A percentile compares a stretch with the other conserved stretches of the same genome.
phyloP scores from a whole-genome alignment of 192 early-diverging fungal species.

The Jimgerdemannia flammicorona region DNA sequence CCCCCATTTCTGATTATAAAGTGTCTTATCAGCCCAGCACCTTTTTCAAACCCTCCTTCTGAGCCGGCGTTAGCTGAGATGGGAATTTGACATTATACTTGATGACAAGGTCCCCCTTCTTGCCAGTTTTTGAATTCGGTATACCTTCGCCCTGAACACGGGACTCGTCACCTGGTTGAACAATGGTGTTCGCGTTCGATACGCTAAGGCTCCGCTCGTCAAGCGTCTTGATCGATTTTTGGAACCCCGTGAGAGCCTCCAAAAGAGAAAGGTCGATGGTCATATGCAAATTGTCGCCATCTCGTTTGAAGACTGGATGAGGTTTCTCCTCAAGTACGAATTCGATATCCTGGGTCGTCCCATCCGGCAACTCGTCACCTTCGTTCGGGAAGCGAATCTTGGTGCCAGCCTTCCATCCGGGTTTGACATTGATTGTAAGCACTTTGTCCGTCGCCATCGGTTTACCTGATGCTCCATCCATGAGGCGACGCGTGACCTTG shows the following conservation, averaged over 20 bases:
- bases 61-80: slow-evolving; percentile 51
- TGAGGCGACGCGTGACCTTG: slow-evolving; percentile 78
- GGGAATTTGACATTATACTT: slow-evolving; percentile 82
- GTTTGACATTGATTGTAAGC: slow-evolving; percentile 79
- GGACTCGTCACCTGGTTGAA: slow-evolving; percentile 74
- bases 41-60: slow-evolving; percentile 66
- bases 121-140: slow-evolving; percentile 86
- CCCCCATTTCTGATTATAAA: neutral
- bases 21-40: slow-evolving; percentile 18
- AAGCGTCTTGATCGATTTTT: slow-evolving; percentile 66
- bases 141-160: slow-evolving; percentile 82
- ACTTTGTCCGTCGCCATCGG: slow-evolving; percentile 67
- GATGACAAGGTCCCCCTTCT: slow-evolving; percentile 87
- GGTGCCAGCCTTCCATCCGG: slow-evolving; percentile 98
- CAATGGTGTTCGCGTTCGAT: slow-evolving; percentile 50
- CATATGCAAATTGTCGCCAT: slow-evolving; percentile 77
- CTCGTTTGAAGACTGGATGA: slow-evolving; percentile 81
- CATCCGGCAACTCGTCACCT: slow-evolving; percentile 82
- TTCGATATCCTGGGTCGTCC: slow-evolving; percentile 85
- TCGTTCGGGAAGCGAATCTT: slow-evolving; percentile 89
- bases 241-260: slow-evolving; percentile 82
- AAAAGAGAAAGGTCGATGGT: slow-evolving; percentile 63
- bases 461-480: slow-evolving; percentile 36
- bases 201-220: slow-evolving; percentile 72
- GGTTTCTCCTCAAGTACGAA: slow-evolving; percentile 94